Conservation (phyloP, 2,329 filamentous ascomycete species). For the Hymenotorrendiella dingleyae region DNA sequence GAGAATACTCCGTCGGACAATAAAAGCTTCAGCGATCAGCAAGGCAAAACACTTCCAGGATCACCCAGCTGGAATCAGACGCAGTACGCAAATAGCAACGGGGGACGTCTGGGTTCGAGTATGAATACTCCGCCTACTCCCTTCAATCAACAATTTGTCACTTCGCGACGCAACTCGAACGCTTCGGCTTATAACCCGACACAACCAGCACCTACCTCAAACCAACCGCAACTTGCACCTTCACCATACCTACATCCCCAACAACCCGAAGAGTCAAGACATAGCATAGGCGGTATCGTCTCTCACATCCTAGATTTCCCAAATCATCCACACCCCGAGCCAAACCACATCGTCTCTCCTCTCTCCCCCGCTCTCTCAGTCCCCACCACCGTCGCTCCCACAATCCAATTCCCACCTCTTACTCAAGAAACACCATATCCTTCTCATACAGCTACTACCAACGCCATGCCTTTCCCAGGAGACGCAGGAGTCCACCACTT, state of each 20-base stretch:
- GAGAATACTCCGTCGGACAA: neutral
- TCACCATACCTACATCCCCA: neutral
- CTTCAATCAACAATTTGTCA: constrained; percentile 1
- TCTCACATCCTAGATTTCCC: constrained; percentile 1
- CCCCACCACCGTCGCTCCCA: neutral
- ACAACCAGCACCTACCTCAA: neutral
- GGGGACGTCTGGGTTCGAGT: neutral
- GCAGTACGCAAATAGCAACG: neutral
- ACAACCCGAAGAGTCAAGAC: neutral
- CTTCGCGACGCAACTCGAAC: neutral
- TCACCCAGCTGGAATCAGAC: constrained; percentile 2
- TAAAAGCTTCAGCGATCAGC: neutral
- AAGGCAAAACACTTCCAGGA: neutral
- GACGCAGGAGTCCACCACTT: neutral
- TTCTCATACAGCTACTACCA: too few relatives aligned
- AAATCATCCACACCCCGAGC: neutral
- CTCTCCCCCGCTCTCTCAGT: neutral
- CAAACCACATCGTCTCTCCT: neutral
- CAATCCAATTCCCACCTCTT: neutral
- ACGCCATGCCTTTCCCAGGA: neutral
- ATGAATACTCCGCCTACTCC: neutral
- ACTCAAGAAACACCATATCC: constrained; percentile 3
- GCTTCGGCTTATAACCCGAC: neutral
- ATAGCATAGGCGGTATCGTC: neutral
- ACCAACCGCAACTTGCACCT: neutral